A percentile compares a stretch with the other conserved stretches of the same genome.
These are phyloP conservation scores for Populus hybrid DNA, from an alignment of 441 rosid species.

Conservation along the genomic window DNA sequence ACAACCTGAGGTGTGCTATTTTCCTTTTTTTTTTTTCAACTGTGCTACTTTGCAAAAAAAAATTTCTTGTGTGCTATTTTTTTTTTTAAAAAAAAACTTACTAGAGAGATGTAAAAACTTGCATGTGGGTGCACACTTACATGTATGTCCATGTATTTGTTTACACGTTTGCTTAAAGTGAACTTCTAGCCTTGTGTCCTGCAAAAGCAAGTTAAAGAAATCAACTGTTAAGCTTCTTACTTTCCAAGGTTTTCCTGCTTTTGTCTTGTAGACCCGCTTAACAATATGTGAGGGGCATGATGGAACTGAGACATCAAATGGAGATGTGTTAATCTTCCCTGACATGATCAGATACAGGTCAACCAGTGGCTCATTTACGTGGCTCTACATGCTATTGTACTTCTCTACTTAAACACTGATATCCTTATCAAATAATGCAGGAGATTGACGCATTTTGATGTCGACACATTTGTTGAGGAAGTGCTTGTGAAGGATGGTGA, in stretches of 20 bases:
- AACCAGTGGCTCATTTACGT: conserved; percentile 8
- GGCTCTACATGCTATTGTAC: conserved; percentile 7
- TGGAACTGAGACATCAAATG: conserved; percentile 96
- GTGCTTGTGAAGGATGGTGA: conserved; percentile 93
- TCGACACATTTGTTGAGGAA: conserved; percentile 97
- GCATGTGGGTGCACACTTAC: neutral
- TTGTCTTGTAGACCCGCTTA: conserved; percentile 58
- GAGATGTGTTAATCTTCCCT: conserved; percentile 96
- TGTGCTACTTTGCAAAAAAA: too few species aligned
- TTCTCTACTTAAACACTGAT: conserved; percentile 21
- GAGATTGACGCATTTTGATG: conserved; percentile 99
- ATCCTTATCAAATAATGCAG: conserved; percentile 46
- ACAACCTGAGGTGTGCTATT: too few species aligned
- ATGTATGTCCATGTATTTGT: neutral
- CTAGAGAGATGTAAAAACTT: too few species aligned
- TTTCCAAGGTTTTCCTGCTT: conserved; percentile 5
- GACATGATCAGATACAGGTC: conserved; percentile 99
- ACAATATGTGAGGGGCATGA: conserved; percentile 99
- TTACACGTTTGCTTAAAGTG: neutral
- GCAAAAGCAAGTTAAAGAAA: neutral
- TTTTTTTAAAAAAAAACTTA: too few species aligned
- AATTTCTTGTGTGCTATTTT: too few species aligned
- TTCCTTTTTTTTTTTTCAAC: too few species aligned
- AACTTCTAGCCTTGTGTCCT: neutral
- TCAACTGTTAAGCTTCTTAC: conserved; percentile 4